Base-by-base conservation (phyloP, 164 flowering plant genomes). In the Pachysandra terminalis region DNA sequence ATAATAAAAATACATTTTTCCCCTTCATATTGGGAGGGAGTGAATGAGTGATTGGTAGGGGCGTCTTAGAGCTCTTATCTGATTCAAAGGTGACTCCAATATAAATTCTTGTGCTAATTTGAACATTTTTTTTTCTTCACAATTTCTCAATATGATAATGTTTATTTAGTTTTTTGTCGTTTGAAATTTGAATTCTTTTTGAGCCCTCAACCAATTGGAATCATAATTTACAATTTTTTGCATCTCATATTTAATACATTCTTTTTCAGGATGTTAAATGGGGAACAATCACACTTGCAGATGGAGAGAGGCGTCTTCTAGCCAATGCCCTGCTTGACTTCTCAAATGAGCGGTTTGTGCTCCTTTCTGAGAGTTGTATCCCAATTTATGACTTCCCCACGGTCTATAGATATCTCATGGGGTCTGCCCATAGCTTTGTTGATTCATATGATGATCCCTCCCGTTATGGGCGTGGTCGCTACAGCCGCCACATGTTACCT, bases 361-460 rank as follows among this genome's bases (percentile, higher is more conserved):
- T 92, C 52, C 86, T 92, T 1, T 92, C 97, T 3, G 97, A 92
- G 77, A 92, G 92, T 79, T 92, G 97, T 78, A 86, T 91, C 66
- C 97, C 97, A 0, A 74, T 91, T 56, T 83, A 87, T 70, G 74
- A 83, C 74, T 92, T 92, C 73, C 76, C 63, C 23, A 90, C 90
- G 13, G 86, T 88, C 49, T 92, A 92, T 74, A 78, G 77, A 13
- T 92, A 92, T 62, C 88, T 90, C 68, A 82, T 71, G 0, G 63
- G 54, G 25, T 92, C 97, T 9, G 28, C 52, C 13, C 80, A 81
- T 41, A 90, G 94, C 73, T 92, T 90, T 67, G 91, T 87, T 8
- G 88, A 90, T 9, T 77, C 93, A 21, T 90, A 83, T 65, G 96
- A 91, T 67, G 90, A 90, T n/a, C 94, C 94, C 25, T 65, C 87